These are phyloP conservation scores for Aspergillus puulaauensis DNA, from an alignment of 2,329 filamentous ascomycete genomes.

Conservation along the genomic window DNA sequence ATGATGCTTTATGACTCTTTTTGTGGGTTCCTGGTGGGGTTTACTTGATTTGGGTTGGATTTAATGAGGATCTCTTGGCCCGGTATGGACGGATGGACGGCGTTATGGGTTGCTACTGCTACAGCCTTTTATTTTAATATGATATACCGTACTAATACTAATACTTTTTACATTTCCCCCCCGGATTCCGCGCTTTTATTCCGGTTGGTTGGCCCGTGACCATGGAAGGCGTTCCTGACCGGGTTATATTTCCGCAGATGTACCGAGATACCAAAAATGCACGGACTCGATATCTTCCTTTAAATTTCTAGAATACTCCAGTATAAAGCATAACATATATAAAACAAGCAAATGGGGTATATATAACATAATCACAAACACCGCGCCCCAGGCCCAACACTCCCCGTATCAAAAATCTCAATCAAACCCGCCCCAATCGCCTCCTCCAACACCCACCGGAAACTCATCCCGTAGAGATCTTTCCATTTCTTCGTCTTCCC, in stretches of 20 bases:
- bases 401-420: constrained; percentile 64
- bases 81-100: neutral
- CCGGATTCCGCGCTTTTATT: neutral
- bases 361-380: constrained; percentile 26
- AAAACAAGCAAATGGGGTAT: neutral
- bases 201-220: neutral
- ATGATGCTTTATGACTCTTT: neutral
- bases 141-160: neutral
- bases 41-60: neutral
- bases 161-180: neutral
- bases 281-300: neutral
- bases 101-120: neutral
- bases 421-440: constrained; percentile 60
- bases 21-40: neutral
- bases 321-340: neutral
- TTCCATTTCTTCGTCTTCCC: constrained; percentile 65
- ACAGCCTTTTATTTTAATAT: neutral
- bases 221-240: neutral
- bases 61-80: neutral
- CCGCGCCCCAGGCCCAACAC: constrained; percentile 57
- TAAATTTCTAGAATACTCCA: neutral
- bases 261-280: too few species aligned
- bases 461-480: constrained; percentile 57
- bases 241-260: too few species aligned
- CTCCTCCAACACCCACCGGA: constrained; percentile 62